These are phyloP conservation scores for Barnettozyma siamensis DNA, from an alignment of 805 yeast genomes.

Conservation along the genomic window DNA sequence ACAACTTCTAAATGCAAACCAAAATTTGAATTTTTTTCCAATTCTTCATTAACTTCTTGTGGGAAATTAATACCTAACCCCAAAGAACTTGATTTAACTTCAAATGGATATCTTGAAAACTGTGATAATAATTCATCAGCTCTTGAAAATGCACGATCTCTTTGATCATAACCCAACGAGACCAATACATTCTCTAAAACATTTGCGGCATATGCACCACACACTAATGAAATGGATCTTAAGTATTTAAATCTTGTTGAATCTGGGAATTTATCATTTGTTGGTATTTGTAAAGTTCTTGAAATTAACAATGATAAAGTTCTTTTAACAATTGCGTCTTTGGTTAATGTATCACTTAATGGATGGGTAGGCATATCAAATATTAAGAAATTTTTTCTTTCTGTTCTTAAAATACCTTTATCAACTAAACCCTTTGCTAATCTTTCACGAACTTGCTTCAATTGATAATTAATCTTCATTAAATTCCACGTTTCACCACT, in stretches of 20 bases:
- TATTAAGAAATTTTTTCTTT: constrained; percentile 85
- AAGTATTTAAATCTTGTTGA: constrained; percentile 62
- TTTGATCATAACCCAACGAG: constrained; percentile 72
- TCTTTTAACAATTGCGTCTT: constrained; percentile 73
- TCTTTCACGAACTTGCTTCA: constrained; percentile 95
- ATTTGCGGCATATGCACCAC: constrained; percentile 92
- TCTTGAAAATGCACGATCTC: constrained; percentile 87
- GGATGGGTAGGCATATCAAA: constrained; percentile 99
- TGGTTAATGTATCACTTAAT: constrained; percentile 76
- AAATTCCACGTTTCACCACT: constrained; percentile 98
- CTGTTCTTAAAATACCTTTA: constrained; percentile 93
- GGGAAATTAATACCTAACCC: constrained; percentile 71
- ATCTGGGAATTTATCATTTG: constrained; percentile 63
- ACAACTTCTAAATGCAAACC: constrained; percentile 80
- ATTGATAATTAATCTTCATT: constrained; percentile 88
- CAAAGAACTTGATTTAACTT: constrained; percentile 48
- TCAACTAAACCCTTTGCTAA: constrained; percentile 95
- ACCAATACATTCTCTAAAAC: constrained; percentile 86
- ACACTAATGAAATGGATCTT: constrained; percentile 75
- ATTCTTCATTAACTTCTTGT: constrained; percentile 37
- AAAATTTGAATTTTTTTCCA: constrained; percentile 31
- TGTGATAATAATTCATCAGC: constrained; percentile 89
- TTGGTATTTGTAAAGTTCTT: constrained; percentile 56
- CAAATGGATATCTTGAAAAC: constrained; percentile 82
- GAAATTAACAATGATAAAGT: constrained; percentile 63